phyloP scores from a whole-genome alignment of 352 stramenopile genomes.

The Phytophthora tubulina region DNA sequence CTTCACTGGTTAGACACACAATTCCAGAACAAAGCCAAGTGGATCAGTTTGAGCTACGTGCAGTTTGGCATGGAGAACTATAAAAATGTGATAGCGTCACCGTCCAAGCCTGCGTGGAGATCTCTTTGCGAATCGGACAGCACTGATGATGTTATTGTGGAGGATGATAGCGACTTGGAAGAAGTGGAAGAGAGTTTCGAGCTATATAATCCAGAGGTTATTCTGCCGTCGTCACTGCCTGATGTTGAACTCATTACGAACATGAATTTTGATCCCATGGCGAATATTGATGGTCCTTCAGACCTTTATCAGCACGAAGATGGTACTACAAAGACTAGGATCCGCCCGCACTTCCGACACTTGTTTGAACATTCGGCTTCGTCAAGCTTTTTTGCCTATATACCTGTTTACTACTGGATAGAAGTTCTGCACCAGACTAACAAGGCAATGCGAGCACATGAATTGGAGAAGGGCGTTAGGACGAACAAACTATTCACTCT shows the following conservation, averaged over 20 bases:
- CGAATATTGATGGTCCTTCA: conserved; percentile 8
- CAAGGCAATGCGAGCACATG: conserved; percentile 10
- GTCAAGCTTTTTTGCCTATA: conserved; percentile 41
- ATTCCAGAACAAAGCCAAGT: conserved; percentile 18
- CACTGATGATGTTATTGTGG: conserved; percentile 1
- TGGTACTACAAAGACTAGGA: conserved; percentile 10
- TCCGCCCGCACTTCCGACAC: conserved; percentile 15
- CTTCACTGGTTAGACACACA: conserved; percentile 28
- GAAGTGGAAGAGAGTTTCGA: conserved; percentile 4
- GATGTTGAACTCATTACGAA: conserved; percentile 25
- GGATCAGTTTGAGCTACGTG: conserved; percentile 5
- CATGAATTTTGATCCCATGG: conserved; percentile 22
- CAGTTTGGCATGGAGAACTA: conserved; percentile 26
- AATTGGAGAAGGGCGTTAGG: neutral
- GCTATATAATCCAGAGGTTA: conserved; percentile 3
- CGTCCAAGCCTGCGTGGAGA: conserved; percentile 16
- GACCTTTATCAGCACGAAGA: conserved; percentile 13
- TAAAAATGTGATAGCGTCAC: conserved; percentile 8
- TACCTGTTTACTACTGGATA: conserved; percentile 38
- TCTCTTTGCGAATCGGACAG: conserved; percentile 9
- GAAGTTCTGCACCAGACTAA: conserved; percentile 40
- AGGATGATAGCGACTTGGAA: conserved; percentile 20
- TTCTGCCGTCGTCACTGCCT: neutral
- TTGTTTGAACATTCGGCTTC: conserved; percentile 37
- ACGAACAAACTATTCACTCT: conserved; percentile 16